These are phyloP conservation scores for Blastocystis sp. DNA, from an alignment of 352 stramenopile species.

Conservation along the genomic window DNA sequence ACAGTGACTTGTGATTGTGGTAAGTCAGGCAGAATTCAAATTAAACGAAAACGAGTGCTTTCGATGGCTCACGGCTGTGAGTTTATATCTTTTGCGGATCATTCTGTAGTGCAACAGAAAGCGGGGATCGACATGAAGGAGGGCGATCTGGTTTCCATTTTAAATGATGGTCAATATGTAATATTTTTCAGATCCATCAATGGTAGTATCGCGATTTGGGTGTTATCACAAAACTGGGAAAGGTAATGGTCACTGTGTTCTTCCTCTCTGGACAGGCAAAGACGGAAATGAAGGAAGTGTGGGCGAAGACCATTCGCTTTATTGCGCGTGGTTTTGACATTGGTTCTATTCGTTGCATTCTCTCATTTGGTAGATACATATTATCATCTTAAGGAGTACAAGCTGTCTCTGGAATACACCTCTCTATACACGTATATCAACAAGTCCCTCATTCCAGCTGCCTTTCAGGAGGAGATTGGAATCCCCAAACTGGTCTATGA, in stretches of 20 bases:
- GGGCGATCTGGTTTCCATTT: constrained; percentile 5
- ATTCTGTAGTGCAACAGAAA: constrained; percentile 22
- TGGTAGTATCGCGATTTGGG: background rate
- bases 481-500: constrained; percentile 46
- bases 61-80: constrained; percentile 28
- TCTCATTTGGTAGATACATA: background rate
- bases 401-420: background rate
- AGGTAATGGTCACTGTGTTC: background rate
- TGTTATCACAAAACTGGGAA: constrained; percentile 13
- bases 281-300: background rate
- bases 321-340: constrained; percentile 36
- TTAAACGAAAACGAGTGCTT: background rate
- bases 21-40: background rate
- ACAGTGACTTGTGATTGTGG: background rate
- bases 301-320: constrained; percentile 6
- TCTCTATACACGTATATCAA: constrained; percentile 22
- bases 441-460: constrained; percentile 9
- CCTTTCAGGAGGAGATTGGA: constrained; percentile 41
- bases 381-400: constrained; percentile 22
- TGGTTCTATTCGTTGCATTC: background rate
- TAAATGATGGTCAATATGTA: background rate
- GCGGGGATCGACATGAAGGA: background rate
- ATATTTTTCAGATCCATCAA: background rate
- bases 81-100: background rate
- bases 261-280: background rate